Percentiles rank a stretch among this genome's conserved stretches.
phyloP scores from a whole-genome alignment of 169 alveolate genomes.

The Eimeria sp. region DNA sequence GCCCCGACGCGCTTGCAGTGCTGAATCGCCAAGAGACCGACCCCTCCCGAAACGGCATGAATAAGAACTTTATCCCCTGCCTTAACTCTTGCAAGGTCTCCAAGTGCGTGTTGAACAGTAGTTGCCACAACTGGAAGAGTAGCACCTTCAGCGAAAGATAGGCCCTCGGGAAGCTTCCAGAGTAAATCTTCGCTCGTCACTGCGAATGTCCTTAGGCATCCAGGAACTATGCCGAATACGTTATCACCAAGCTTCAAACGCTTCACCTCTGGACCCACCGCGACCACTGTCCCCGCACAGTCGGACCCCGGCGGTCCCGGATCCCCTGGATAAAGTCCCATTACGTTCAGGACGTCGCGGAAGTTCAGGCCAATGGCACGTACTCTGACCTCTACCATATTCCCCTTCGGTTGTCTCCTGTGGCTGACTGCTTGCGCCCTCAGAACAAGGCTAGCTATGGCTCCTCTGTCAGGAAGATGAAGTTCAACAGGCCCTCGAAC shows the following conservation, averaged over 20 bases:
- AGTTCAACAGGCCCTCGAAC: constrained; percentile 82
- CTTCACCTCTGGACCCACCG: constrained; percentile 84
- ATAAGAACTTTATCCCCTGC: constrained; percentile 85
- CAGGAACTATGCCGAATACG: constrained; percentile 89
- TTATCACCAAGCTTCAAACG: constrained; percentile 82
- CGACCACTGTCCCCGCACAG: constrained; percentile 86
- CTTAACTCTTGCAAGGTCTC: constrained; percentile 88
- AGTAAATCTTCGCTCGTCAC: constrained; percentile 43
- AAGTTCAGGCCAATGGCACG: constrained; percentile 88
- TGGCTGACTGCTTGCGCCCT: constrained; percentile 77
- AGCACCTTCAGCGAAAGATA: constrained; percentile 86
- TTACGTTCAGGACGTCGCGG: constrained; percentile 88
- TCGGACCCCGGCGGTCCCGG: constrained; percentile 92
- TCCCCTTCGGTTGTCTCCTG: constrained; percentile 76
- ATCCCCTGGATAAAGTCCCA: constrained; percentile 91
- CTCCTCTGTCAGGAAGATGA: constrained; percentile 81
- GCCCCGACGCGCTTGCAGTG: constrained; percentile 88
- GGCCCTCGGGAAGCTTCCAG: constrained; percentile 2
- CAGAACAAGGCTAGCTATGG: constrained; percentile 81
- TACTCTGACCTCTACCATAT: constrained; percentile 82
- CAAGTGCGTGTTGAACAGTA: constrained; percentile 87
- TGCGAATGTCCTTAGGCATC: constrained; percentile 85
- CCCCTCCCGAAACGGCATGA: constrained; percentile 89
- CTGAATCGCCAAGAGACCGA: constrained; percentile 88
- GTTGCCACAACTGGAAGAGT: constrained; percentile 88